These are phyloP conservation scores for Aspergillus sclerotiicarbonarius DNA, from an alignment of 495 filamentous ascomycete species.

Conservation along the genomic window DNA sequence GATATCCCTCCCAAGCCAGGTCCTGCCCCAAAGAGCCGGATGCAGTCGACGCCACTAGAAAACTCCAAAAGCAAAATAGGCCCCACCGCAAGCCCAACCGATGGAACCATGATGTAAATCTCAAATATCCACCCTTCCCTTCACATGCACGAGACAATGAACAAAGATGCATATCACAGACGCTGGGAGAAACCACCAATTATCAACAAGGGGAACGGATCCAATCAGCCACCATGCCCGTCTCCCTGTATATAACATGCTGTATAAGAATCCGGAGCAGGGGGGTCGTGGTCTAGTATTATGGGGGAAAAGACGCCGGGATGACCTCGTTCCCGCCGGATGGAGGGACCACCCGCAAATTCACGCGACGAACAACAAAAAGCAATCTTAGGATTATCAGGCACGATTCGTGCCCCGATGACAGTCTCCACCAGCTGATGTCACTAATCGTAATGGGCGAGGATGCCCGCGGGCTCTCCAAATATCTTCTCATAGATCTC, in stretches of 20 bases:
- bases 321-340: background rate
- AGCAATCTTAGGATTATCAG: background rate
- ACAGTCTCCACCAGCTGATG: background rate
- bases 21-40: background rate
- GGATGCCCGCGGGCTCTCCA: slow-evolving; percentile 25
- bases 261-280: slow-evolving; percentile 15
- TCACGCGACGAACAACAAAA: background rate
- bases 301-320: background rate
- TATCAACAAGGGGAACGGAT: slow-evolving; percentile 3
- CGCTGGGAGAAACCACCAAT: slow-evolving; percentile 8
- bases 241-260: slow-evolving; percentile 4
- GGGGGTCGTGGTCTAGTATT: background rate
- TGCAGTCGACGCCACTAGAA: slow-evolving; percentile 8
- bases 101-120: background rate
- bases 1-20: slow-evolving; percentile 17
- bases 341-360: background rate
- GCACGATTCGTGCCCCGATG: background rate
- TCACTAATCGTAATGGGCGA: slow-evolving; percentile 1
- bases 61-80: slow-evolving; percentile 7
- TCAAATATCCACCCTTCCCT: slow-evolving; percentile 15
- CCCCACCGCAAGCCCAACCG: background rate
- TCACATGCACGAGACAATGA: slow-evolving; percentile 11
- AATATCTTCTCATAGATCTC: slow-evolving; percentile 57
- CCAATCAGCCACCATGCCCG: slow-evolving; percentile 16
- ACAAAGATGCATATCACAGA: slow-evolving; percentile 6